Evolutionary conservation across 805 yeast species (phyloP), one percentile per base, ranked within the genome.

Genomic region (Ogataea henricii): DNA sequence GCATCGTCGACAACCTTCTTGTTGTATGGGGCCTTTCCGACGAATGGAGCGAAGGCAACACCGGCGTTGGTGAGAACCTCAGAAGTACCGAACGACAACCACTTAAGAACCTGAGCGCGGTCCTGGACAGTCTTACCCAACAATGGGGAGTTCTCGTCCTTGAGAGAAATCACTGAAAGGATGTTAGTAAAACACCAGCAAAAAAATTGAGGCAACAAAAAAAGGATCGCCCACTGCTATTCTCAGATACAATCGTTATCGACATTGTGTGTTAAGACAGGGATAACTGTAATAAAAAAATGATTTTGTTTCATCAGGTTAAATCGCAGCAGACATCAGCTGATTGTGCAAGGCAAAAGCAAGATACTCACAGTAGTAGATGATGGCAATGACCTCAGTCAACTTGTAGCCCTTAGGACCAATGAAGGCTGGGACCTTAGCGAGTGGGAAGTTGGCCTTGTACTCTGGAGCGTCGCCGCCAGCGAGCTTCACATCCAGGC

Each of bases 231-330:
- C n/a, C 10, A 27, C 21, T 34, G 37, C 37, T 17, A 32, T 29
- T 65, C 67, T 81, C 85, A 81, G 85, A 77, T 56, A 74, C 51
- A 56, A 69, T 54, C 69, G 45, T 68, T 74, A 85, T 83, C 88
- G 88, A 83, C 88, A 83, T 78, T 64, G 66, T 81, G 55, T 81
- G 68, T 83, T 83, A 83, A 83, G 89, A 83, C 89, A 83, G 89
- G 89, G 89, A 83, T 83, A 83, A 83, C 89, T 83, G 89, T 83
- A 66, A 73, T 71, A 57, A 43, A 12, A 17, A 17, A 43, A 67
- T 62, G 62, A 66, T 70, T 72, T 69, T 64, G 51, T 68, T 72
- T 83, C 87, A 83, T 83, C 88, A 82, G 67, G 64, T 56, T 10
- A 14, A 16, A 25, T 20, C 17, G 37, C 25, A 41, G 32, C 17